A percentile compares a stretch with the other conserved stretches of the same genome.
These are phyloP conservation scores for Leccinum longicurvipes DNA, from an alignment of 768 basidiomycete species.

Conservation along the genomic window DNA sequence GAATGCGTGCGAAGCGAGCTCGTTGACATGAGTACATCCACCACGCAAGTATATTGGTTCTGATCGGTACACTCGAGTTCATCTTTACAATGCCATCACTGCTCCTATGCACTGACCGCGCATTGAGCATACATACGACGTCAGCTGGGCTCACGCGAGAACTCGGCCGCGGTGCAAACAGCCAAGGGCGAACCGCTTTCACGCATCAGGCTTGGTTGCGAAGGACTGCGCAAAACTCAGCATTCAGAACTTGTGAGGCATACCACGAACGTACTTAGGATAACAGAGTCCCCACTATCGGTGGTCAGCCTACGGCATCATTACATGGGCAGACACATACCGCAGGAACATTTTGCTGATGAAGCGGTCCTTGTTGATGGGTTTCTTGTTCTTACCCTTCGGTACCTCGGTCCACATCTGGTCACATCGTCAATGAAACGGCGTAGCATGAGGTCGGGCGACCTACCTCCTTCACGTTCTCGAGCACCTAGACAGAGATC, in stretches of 20 bases:
- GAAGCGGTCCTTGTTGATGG: conserved; percentile 98
- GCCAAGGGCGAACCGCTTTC: neutral
- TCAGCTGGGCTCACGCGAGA: too few relatives aligned
- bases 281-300: conserved; percentile 91
- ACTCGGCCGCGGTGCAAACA: too few relatives aligned
- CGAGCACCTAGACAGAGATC: conserved; percentile 65
- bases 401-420: conserved; percentile 99
- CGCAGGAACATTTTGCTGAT: conserved; percentile 99
- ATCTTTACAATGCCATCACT: neutral
- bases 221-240: conserved; percentile 54
- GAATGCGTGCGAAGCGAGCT: neutral
- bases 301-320: conserved; percentile 11
- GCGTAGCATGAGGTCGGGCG: neutral
- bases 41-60: conserved; percentile 5
- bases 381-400: conserved; percentile 98
- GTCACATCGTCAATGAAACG: conserved; percentile 10
- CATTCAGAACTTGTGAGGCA: conserved; percentile 18
- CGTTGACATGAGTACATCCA: neutral
- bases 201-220: conserved; percentile 62
- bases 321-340: conserved; percentile 38
- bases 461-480: conserved; percentile 93
- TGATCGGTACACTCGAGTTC: neutral
- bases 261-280: conserved; percentile 68
- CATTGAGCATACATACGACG: neutral
- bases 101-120: neutral